Base-by-base conservation (phyloP, 2,329 filamentous ascomycete genomes). In the Conoideocrella luteorostrata region DNA sequence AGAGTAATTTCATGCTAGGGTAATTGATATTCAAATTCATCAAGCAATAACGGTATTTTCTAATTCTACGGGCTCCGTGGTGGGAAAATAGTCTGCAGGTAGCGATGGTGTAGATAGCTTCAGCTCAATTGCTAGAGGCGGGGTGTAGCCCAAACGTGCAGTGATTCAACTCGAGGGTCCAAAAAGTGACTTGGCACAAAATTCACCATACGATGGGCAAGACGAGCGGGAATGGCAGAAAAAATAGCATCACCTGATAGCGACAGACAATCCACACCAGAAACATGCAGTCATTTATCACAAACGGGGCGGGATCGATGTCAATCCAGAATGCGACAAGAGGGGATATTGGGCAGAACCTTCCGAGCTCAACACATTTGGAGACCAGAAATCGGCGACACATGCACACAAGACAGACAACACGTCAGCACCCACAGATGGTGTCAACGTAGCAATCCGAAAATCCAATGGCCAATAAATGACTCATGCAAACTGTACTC, bases 261-360 rank as follows among this genome's bases (percentile, higher is more conserved):
- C 38, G 33, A 39, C 23, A 43, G 35, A 38, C 22, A 36, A 39
- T 46, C 15, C 36, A 44, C 39, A 39, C 21, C 11, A 29, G 10
- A 12, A 28, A 26, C 23, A 26, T 35, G 15, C 15, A 23, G 17
- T 23, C 5, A n/a, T 30, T 17, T 12, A 38, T 30, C 33, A 41
- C 44, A 17, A 38, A 28, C 36, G 35, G 17, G 35, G 40, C 41
- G 41, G 23, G 36, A 50, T 42, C 30, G 39, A 47, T 35, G 44
- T 53, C 52, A 62, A 62, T 57, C 48, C 40, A 47, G 52, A 53
- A 60, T 62, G 62, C 60, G 61, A 62, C 55, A 52, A 56, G 43
- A 47, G 51, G 57, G 7, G 20, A 24, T 36, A 32, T 22, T 29
- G 20, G 7, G 28, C 13, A 15, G 37, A 41, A 47, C 46, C 43